A percentile compares a stretch with the other conserved stretches of the same genome.
phyloP scores from a whole-genome alignment of 148 eudicot species.

The Rhododendron vialii region DNA sequence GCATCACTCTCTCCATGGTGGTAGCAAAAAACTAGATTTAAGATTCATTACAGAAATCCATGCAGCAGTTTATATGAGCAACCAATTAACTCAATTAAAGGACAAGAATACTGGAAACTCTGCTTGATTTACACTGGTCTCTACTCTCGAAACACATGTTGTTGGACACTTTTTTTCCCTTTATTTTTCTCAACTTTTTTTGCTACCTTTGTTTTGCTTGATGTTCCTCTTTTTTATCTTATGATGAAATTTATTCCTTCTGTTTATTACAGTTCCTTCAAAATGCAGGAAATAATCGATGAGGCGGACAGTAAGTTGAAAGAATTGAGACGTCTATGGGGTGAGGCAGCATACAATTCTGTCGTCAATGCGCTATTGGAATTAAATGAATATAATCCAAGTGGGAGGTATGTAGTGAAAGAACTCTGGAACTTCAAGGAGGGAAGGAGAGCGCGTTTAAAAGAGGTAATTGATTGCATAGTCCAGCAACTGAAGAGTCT shows the following conservation, averaged over 20 bases:
- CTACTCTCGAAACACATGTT: not conserved
- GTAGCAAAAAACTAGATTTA: not conserved
- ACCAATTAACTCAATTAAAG: not conserved
- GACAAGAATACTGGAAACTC: not conserved
- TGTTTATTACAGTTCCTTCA: not conserved
- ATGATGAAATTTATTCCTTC: not conserved
- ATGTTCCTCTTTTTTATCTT: not conserved
- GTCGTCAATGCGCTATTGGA: conserved; percentile 28
- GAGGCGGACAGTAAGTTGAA: conserved; percentile 24
- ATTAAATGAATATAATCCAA: conserved; percentile 34
- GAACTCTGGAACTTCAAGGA: conserved; percentile 35
- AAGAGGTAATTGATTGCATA: conserved; percentile 23
- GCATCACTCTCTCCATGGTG: not conserved
- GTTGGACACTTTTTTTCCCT: not conserved
- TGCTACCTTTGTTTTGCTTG: not conserved
- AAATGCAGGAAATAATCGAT: conserved; percentile 24
- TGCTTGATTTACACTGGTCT: not conserved
- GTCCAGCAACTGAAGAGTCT: conserved; percentile 15
- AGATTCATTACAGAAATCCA: not conserved
- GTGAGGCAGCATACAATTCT: conserved; percentile 19
- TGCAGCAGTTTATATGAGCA: not conserved
- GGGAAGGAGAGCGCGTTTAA: conserved; percentile 21
- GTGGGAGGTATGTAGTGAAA: conserved; percentile 29
- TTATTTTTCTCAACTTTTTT: not conserved
- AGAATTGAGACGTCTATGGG: conserved; percentile 19